Conservation (phyloP, 2,329 filamentous ascomycete genomes). For the Nemania sp. region DNA sequence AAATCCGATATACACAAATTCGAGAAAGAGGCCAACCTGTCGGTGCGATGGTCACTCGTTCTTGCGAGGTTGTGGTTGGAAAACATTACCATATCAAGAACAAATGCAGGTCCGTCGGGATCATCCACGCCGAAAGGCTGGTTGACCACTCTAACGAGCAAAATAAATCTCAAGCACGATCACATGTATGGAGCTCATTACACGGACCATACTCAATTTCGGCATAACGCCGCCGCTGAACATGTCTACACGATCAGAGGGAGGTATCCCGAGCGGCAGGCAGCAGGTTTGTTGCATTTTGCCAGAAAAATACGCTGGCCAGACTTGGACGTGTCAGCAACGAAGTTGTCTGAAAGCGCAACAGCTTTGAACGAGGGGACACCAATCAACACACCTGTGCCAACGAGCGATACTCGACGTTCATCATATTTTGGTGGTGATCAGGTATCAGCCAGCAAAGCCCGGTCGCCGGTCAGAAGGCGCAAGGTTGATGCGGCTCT, state of each 20-base stretch:
- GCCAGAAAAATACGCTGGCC: slow-evolving; percentile 66
- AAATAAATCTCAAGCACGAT: slow-evolving; percentile 50
- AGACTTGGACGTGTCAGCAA: slow-evolving; percentile 56
- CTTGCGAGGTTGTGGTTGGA: slow-evolving; percentile 69
- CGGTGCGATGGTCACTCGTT: slow-evolving; percentile 69
- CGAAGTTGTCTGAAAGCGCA: slow-evolving; percentile 53
- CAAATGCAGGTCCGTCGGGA: slow-evolving; percentile 42
- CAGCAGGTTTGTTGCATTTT: slow-evolving; percentile 65
- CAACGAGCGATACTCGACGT: slow-evolving; percentile 42
- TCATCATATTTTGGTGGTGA: slow-evolving; percentile 52
- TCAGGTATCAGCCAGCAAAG: slow-evolving; percentile 34
- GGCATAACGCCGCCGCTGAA: slow-evolving; percentile 39
- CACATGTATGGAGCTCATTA: slow-evolving; percentile 42
- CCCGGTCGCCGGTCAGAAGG: slow-evolving; percentile 47
- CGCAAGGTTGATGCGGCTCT: slow-evolving; percentile 61
- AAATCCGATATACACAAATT: slow-evolving; percentile 63
- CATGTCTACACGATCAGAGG: slow-evolving; percentile 56
- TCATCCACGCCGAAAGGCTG: slow-evolving; percentile 47
- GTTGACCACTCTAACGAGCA: slow-evolving; percentile 61
- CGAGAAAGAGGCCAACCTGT: slow-evolving; percentile 61
- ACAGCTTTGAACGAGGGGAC: slow-evolving; percentile 47
- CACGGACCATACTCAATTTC: slow-evolving; percentile 42
- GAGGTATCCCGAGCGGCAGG: slow-evolving; percentile 60
- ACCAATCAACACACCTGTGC: slow-evolving; percentile 46
- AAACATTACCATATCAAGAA: slow-evolving; percentile 62